Evolutionary conservation across 2,329 filamentous ascomycete species (phyloP).

Genomic region (Alternaria sp.): DNA sequence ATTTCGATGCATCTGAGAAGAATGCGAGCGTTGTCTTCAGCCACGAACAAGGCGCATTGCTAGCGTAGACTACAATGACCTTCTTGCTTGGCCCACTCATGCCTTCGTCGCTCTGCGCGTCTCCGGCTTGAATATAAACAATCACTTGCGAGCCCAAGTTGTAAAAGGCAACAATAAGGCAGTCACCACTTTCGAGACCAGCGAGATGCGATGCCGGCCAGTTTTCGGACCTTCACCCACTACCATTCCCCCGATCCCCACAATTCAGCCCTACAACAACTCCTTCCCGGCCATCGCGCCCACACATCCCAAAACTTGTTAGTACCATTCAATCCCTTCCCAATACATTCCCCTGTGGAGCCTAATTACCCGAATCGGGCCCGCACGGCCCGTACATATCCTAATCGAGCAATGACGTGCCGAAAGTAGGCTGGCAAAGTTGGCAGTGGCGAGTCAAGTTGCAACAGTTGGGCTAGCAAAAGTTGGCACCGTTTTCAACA

Average conservation of each 20-base stretch:
- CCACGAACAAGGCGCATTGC: neutral
- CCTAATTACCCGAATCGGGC: neutral
- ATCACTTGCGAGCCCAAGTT: neutral
- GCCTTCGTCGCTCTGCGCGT: neutral
- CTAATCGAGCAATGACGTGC: neutral
- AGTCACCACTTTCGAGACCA: too few species aligned
- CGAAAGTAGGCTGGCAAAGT: conserved; percentile 7
- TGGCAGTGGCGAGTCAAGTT: conserved; percentile 1
- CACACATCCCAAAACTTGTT: neutral
- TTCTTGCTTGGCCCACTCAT: neutral
- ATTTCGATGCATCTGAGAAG: neutral
- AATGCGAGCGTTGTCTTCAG: neutral
- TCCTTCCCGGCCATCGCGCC: neutral
- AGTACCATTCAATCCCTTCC: neutral
- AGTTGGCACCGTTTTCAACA: conserved; percentile 13
- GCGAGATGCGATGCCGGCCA: too few species aligned
- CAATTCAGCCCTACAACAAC: neutral
- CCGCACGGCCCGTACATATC: neutral
- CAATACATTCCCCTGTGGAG: neutral
- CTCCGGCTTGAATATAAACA: neutral
- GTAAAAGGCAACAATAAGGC: neutral
- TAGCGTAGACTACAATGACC: neutral
- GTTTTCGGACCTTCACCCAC: neutral
- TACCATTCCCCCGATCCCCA: neutral
- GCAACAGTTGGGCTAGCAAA: neutral